Conservation (phyloP, 768 basidiomycete genomes). For the Naganishia vishniacii region DNA sequence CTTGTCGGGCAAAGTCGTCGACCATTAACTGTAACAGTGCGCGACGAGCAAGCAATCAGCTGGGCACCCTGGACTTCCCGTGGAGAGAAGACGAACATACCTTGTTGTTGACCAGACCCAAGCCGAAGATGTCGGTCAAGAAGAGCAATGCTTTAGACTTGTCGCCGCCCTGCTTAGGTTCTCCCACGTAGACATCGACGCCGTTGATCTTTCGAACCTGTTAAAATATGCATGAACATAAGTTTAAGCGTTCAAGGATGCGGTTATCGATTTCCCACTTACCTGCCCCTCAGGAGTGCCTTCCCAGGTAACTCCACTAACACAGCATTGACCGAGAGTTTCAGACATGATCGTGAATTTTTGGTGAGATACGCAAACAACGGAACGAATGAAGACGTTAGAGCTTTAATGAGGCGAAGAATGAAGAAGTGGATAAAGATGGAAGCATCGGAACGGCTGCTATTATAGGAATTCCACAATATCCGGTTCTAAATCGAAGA, state of each 20-base stretch:
- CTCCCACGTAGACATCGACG: conserved; percentile 55
- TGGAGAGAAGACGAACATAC: conserved; percentile 47
- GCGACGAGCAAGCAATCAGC: conserved; percentile 50
- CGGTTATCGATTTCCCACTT: not conserved
- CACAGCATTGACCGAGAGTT: conserved; percentile 9
- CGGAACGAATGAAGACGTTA: not conserved
- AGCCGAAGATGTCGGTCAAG: conserved; percentile 55
- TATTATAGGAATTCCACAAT: too few species aligned
- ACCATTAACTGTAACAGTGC: conserved; percentile 29
- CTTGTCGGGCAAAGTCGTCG: conserved; percentile 37
- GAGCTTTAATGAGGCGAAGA: too few species aligned
- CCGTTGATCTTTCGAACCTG: conserved; percentile 53
- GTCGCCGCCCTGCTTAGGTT: conserved; percentile 52
- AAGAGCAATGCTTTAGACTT: conserved; percentile 59
- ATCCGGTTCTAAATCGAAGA: not conserved
- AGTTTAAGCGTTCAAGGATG: not conserved
- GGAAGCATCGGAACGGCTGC: too few species aligned
- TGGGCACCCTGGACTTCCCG: not conserved
- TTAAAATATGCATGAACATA: not conserved
- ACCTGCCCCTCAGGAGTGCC: conserved; percentile 12
- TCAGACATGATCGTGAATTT: not conserved
- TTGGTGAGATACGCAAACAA: not conserved
- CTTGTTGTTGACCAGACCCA: conserved; percentile 53
- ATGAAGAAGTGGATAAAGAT: too few species aligned
- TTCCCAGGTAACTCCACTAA: conserved; percentile 19